These are phyloP conservation scores for Zea mays DNA, from an alignment of 176 grass and related monocot genomes.

Conservation along the genomic window Zm-B73-REFERENCE-NAM-5.0 NC_050100.1:220370501-220371000, in stretches of 20 bases:
- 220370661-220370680: too few relatives aligned
- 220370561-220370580: too few relatives aligned
- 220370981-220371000: not conserved
- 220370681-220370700: not conserved
- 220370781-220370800: not conserved
- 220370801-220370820: not conserved
- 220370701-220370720: not conserved
- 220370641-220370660: too few relatives aligned
- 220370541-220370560: too few relatives aligned
- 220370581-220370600: too few relatives aligned
- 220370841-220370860: not conserved
- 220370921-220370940: not conserved
- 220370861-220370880: not conserved
- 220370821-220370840: not conserved
- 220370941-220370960: not conserved
- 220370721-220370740: slow-evolving; percentile 21
- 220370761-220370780: slow-evolving; percentile 4
- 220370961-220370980: slow-evolving; percentile 1
- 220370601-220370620: not conserved
- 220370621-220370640: not conserved
- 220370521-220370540: too few relatives aligned
- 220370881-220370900: slow-evolving; percentile 2
- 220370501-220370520: too few relatives aligned
- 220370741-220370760: not conserved
- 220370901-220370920: not conserved